Percentiles rank a stretch among this genome's conserved stretches.
Evolutionary conservation across 192 early-diverging fungal genomes (phyloP).

Genomic region (Entomortierella lignicola): DNA sequence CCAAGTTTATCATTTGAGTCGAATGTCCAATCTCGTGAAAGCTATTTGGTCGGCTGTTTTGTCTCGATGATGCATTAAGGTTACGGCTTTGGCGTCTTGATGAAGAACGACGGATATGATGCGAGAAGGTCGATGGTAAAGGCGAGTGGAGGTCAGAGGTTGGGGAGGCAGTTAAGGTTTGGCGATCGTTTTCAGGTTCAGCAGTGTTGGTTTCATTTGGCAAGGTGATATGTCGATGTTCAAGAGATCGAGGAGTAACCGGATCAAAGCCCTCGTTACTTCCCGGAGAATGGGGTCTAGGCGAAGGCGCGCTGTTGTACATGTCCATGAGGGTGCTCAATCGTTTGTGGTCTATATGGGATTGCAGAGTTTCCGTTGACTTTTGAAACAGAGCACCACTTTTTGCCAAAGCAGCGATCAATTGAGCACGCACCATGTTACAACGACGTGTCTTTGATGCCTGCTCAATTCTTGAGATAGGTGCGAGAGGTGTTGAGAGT

Average conservation of each 20-base stretch:
- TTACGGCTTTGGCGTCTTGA: slow-evolving; percentile 24
- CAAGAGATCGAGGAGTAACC: neutral
- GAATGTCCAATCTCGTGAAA: slow-evolving; percentile 24
- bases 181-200: slow-evolving; percentile 6
- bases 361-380: slow-evolving; percentile 59
- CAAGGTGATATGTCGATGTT: slow-evolving; percentile 1
- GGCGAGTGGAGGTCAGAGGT: slow-evolving; percentile 21
- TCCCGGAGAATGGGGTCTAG: slow-evolving; percentile 21
- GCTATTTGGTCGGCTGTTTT: slow-evolving; percentile 34
- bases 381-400: slow-evolving; percentile 59
- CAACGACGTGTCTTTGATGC: slow-evolving; percentile 63
- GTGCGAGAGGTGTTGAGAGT: slow-evolving; percentile 67
- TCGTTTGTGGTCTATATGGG: slow-evolving; percentile 54
- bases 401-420: slow-evolving; percentile 54
- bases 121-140: slow-evolving; percentile 27
- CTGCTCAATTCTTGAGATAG: slow-evolving; percentile 73
- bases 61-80: slow-evolving; percentile 12
- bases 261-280: neutral
- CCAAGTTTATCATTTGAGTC: neutral
- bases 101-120: slow-evolving; percentile 27
- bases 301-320: slow-evolving; percentile 58
- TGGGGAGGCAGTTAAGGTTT: slow-evolving; percentile 29
- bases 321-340: slow-evolving; percentile 61
- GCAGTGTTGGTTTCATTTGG: neutral
- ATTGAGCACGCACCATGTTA: slow-evolving; percentile 56